Evolutionary conservation across 805 yeast genomes (phyloP), one percentile per base, ranked within the genome.

Genomic region (Pichia sporocuriosa): DNA sequence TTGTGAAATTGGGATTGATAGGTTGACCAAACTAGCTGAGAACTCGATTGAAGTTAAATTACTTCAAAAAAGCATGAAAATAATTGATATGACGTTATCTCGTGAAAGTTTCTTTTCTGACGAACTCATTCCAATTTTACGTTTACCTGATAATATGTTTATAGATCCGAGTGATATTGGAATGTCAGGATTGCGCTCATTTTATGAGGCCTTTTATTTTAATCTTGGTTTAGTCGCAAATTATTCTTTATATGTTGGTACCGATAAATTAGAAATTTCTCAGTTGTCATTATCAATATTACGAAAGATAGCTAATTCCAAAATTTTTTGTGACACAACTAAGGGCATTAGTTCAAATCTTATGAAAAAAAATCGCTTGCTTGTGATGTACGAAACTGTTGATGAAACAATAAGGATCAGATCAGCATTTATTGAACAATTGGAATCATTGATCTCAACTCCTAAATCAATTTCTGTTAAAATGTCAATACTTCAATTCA

Each of bases 351-450:
- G 51, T 6, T 40, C 56, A 1, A 34, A 50, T 8, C 26, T 45
- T 3, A 45, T 50, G 4, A 69, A 70, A 9, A 75, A 69, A 40
- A 80, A 79, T 47, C 75, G 88, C 49, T 62, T 90, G 12, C 59
- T 89, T 35, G 78, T 86, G 0, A 70, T 84, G 29, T 70, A 84
- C 40, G 83, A 81, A 52, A 81, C 88, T 13, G 75, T 84, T 25
- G 85, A 85, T 50, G 96, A 89, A 50, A 77, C 95, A 0, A 65
- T 72, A 2, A 71, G 89, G 49, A 83, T 90, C 29, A 75, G 83
- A 45, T 75, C 74, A 50, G 77, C 87, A 0, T 79, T 88, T 45
- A 77, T 85, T 32, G 73, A 77, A 31, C 95, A 86, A 53, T 52
- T 82, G 19, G 80, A 74, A 33, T 52, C 75, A 6, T 66, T 51